Percentiles rank a stretch among this genome's conserved stretches.
These are phyloP conservation scores for Fraxinus americana DNA, from an alignment of 257 asterid species.

Conservation along the genomic window DNA sequence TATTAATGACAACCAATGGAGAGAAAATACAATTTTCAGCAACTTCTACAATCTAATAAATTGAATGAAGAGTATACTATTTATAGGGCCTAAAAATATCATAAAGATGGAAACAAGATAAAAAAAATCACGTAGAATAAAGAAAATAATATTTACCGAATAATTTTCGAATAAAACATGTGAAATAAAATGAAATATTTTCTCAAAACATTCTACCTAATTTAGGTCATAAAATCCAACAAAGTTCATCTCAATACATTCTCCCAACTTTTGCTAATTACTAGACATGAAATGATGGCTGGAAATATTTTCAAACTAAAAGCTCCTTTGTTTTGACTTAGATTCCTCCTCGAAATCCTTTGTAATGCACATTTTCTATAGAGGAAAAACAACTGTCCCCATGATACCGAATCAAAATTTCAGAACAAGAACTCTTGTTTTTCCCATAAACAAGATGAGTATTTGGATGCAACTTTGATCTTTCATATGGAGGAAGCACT, in stretches of 20 bases:
- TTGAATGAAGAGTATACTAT: too few species aligned
- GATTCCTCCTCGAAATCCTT: constrained; percentile 23
- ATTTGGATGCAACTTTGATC: constrained; percentile 22
- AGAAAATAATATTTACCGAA: too few species aligned
- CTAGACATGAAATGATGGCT: background rate
- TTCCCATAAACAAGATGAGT: constrained; percentile 12
- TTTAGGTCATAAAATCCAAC: too few species aligned
- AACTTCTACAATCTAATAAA: too few species aligned
- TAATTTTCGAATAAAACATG: too few species aligned
- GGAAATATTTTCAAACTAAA: constrained; percentile 24
- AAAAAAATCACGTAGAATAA: too few species aligned
- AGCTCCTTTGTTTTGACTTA: constrained; percentile 30
- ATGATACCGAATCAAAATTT: constrained; percentile 29
- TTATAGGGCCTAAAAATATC: too few species aligned
- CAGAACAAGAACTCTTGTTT: constrained; percentile 18
- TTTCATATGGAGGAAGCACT: constrained; percentile 37
- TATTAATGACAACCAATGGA: too few species aligned
- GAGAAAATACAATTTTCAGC: too few species aligned
- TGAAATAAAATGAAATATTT: too few species aligned
- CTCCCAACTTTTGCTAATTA: background rate
- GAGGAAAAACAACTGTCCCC: constrained; percentile 14
- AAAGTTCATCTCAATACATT: background rate
- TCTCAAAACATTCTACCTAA: too few species aligned
- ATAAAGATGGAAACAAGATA: too few species aligned
- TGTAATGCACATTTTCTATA: background rate